Evolutionary conservation across 352 stramenopile genomes (phyloP), one percentile per base, ranked within the genome.

Genomic region (Blastocystis sp.): DNA sequence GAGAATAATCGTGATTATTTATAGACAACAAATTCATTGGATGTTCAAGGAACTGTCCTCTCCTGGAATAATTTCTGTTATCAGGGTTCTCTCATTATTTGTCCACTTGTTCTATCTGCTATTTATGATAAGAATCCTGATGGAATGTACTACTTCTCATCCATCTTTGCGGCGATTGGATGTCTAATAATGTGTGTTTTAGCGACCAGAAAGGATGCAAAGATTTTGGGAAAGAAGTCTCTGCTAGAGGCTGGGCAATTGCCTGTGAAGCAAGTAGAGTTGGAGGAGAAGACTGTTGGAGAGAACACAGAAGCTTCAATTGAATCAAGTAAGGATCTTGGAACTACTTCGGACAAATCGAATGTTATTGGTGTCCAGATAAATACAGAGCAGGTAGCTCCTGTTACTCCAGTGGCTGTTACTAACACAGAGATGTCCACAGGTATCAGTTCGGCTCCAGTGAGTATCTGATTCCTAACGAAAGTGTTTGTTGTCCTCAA

Each of bases 31-130:
- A 63, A 27, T 32, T 19, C 46, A 0, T 4, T 42, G 5, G 32
- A 27, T 3, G 16, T 63, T 7, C 69, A 63, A 27, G 69, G 69
- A 39, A 59, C 42, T 6, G 49, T 80, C 4, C 39, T 80, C 7
- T 80, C 69, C 1, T 80, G 49, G 43, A 80, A 80, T 39, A 80
- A 80, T 42, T 80, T 80, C 37, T 61, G 42, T 37, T 63, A 63
- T 29, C 24, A 51, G 27, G 37, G n/a, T 11, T 80, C 69, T 16
- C 32, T 80, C 6, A 78, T 78, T 39, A 35, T 27, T 29, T 78
- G 32, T 51, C 66, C 66, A 19, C 24, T 78, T 3, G 39, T 78
- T 7, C n/a, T 78, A 7, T 78, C 66, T 12, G 66, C 66, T 1
- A 78, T 78, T 37, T 78, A 78, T 35, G 2, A 7, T 16, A 37